phyloP scores from a whole-genome alignment of 495 filamentous ascomycete species.

The Chaetomium cochliodes region DNA sequence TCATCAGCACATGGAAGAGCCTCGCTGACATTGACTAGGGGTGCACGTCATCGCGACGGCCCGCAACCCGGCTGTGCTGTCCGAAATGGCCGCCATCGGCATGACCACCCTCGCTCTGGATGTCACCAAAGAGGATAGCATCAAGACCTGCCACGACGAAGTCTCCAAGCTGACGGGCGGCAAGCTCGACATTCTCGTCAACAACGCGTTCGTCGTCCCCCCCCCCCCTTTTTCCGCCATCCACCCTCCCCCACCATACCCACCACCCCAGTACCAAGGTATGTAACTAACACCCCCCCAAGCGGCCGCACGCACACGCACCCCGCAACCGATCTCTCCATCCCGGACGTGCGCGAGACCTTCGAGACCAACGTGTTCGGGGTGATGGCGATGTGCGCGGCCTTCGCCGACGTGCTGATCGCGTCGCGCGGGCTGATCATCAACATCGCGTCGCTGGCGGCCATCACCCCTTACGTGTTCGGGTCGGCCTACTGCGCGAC shows the following conservation, averaged over 20 bases:
- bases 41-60: constrained; percentile 57
- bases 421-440: constrained; percentile 54
- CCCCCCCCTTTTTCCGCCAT: not conserved
- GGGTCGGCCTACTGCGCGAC: constrained; percentile 53
- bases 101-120: constrained; percentile 51
- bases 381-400: constrained; percentile 53
- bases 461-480: constrained; percentile 47
- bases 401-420: constrained; percentile 55
- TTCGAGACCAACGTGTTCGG: constrained; percentile 67
- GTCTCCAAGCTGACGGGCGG: constrained; percentile 55
- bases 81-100: constrained; percentile 46
- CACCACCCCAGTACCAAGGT: no score
- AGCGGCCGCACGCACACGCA: constrained; percentile 53
- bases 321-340: constrained; percentile 53
- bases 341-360: constrained; percentile 52
- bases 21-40: constrained; percentile 33
- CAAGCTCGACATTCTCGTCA: constrained; percentile 63
- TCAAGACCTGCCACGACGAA: constrained; percentile 46
- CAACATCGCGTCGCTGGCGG: constrained; percentile 54
- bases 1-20: not conserved
- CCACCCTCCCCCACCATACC: not conserved
- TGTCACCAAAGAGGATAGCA: constrained; percentile 52
- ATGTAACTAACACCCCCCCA: not conserved
- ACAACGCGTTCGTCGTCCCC: constrained; percentile 56
- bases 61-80: constrained; percentile 46